phyloP scores from a whole-genome alignment of 148 eudicot species.

The Polygonum aviculare region DNA sequence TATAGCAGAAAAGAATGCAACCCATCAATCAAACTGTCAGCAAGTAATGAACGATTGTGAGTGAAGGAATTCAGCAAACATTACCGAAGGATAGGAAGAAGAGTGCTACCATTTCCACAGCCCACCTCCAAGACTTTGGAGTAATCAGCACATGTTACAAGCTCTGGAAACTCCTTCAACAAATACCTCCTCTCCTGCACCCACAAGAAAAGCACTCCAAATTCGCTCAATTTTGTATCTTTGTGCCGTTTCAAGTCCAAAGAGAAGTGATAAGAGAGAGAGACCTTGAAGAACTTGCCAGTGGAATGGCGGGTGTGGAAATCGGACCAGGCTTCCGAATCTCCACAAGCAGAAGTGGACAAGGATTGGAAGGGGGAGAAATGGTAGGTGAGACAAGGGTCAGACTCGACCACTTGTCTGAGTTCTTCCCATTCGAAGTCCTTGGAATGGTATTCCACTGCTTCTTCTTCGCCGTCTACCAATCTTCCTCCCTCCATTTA shows the following conservation, averaged over 20 bases:
- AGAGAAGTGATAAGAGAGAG: not conserved
- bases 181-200: constrained; percentile 73
- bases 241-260: not conserved
- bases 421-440: constrained; percentile 83
- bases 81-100: constrained; percentile 73
- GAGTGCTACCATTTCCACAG: constrained; percentile 85
- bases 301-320: constrained; percentile 85
- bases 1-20: not conserved
- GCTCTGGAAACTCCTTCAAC: constrained; percentile 79
- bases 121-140: constrained; percentile 73
- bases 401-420: constrained; percentile 37
- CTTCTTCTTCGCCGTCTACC: constrained; percentile 15
- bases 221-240: not conserved
- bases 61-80: not conserved
- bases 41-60: not conserved
- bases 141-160: constrained; percentile 43
- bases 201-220: not conserved
- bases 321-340: constrained; percentile 59
- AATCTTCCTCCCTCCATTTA: constrained; percentile 4
- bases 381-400: constrained; percentile 54
- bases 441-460: constrained; percentile 63
- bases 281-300: constrained; percentile 91
- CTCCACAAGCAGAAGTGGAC: constrained; percentile 5
- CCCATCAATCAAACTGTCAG: not conserved
- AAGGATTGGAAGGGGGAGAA: constrained; percentile 21